phyloP scores from a whole-genome alignment of 345 rosid genomes.

The Populus alba region DNA sequence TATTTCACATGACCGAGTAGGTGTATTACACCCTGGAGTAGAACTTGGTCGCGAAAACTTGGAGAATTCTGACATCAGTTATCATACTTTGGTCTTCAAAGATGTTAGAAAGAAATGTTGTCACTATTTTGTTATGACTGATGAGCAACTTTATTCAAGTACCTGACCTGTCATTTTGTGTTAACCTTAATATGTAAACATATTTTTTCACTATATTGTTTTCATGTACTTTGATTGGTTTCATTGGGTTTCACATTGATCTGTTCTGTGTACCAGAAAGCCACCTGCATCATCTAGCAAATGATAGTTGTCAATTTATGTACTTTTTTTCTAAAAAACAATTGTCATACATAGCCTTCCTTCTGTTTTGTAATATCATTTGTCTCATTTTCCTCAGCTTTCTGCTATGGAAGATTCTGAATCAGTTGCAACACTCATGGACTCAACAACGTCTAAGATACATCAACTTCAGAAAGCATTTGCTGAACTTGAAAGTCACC shows the following conservation, averaged over 20 bases:
- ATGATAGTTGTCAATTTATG: background rate
- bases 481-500: conserved; percentile 95
- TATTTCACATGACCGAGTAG: background rate
- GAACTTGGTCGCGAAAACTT: background rate
- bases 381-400: conserved; percentile 24
- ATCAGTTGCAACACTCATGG: conserved; percentile 75
- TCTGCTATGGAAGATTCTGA: conserved; percentile 64
- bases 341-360: background rate
- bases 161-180: background rate
- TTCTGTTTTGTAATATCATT: background rate
- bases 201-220: background rate
- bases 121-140: background rate
- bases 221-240: background rate
- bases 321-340: background rate
- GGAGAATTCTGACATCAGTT: background rate
- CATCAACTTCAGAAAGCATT: conserved; percentile 99
- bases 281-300: background rate
- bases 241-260: background rate
- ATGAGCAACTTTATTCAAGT: background rate
- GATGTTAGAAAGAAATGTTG: background rate
- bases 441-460: conserved; percentile 80
- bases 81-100: background rate
- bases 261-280: background rate
- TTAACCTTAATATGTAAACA: background rate
- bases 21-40: background rate